Evolutionary conservation across 768 basidiomycete genomes (phyloP), one percentile per base, ranked within the genome.

Genomic region (Lactarius indigo): DNA sequence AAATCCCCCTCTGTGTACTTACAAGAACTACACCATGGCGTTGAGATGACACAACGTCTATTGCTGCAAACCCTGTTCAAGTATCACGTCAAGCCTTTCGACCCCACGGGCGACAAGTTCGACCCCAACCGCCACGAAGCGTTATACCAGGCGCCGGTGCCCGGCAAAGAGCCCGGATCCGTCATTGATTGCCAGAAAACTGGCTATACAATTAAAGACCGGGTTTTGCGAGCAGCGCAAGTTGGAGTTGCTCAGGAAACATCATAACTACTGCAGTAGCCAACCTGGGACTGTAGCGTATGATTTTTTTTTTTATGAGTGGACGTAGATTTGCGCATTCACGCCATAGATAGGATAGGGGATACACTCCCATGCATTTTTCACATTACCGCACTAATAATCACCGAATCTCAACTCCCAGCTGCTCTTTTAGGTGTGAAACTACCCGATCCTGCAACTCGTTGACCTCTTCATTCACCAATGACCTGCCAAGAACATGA

Each of bases 51-150:
- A 7, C 91, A 96, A 72, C 90, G 92, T 60, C 85, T 91, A 67
- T 85, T 98, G 47, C 83, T 95, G 10, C 90, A 94, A 75, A 96
- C 92, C 1, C 83, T 99, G 39, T 92, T 88, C 80, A 89, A 93
- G 78, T 94, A 95, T 78, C 90, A 95, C 66, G 87, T 98, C 76
- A 92, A 89, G 65, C 87, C 91, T 1, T 97, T 94, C 73, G 94
- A 97, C 75, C 93, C 96, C 17, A 89, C 86, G 0, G 96, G 96
- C 52, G 94, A 96, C 77, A 82, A 81, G 70, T 99, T 99, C 73
- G 95, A 99, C 78, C 96, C 97, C 18, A 98, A 98, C 78, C 79
- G 81, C 37, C 96, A 98, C 73, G 97, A 99, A 78, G 97, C 97
- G 13, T 82, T 97, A 31, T 98, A 93, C 79, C 94, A 96, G 79